Evolutionary conservation across 768 basidiomycete species (phyloP), one percentile per base, ranked within the genome.

Genomic region (Hydnum rufescens): DNA sequence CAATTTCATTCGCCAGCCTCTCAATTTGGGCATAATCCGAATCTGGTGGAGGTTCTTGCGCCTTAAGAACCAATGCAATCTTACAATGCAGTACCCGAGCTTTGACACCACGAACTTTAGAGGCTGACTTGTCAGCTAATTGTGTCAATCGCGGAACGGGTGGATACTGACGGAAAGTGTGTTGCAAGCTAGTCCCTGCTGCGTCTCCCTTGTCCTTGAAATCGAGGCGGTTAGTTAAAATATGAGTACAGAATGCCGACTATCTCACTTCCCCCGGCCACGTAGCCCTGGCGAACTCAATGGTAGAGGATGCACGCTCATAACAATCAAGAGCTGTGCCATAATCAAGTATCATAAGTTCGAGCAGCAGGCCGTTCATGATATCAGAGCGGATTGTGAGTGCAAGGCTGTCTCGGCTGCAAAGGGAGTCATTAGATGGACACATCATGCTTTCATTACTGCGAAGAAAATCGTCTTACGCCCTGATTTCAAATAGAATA

Each of bases 141-240:
- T n/a, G n/a, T n/a, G n/a, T n/a, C n/a, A n/a, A n/a, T n/a, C n/a
- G n/a, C n/a, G n/a, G n/a, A n/a, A n/a, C n/a, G n/a, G n/a, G n/a
- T n/a, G n/a, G n/a, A n/a, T n/a, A n/a, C n/a, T n/a, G n/a, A n/a
- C 44, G 13, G 44, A 47, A 47, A 16, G 44, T 47, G 13, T 47
- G 16, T 8, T 13, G 8, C 8, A 47, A 16, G 25, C 44, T 47
- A 47, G 44, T 47, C 26, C 34, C 34, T 19, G 34, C 34, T 39
- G 8, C 8, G 34, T 39, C 8, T 39, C 8, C 34, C 34, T n/a
- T n/a, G n/a, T n/a, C n/a, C n/a, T n/a, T n/a, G n/a, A n/a, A n/a
- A n/a, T n/a, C n/a, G n/a, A n/a, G n/a, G n/a, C n/a, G n/a, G n/a
- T n/a, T n/a, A n/a, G n/a, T n/a, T n/a, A n/a, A n/a, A n/a, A n/a